Base-by-base conservation (phyloP, 805 yeast genomes). In the Wickerhamiella lipophila region DNA sequence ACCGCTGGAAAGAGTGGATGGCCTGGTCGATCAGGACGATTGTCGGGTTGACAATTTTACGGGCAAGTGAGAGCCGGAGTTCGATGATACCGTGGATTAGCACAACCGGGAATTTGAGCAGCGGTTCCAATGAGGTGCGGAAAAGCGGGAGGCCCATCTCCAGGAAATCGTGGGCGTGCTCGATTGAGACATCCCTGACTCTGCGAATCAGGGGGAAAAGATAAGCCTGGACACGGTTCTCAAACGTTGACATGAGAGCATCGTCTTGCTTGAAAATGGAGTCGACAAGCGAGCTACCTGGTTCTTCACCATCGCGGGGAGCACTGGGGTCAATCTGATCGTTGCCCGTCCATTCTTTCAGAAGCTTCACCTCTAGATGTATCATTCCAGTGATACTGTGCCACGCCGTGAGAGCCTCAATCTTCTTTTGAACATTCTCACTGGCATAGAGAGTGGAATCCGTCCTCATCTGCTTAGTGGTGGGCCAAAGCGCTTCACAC, bases 1-100 rank as follows among this genome's bases (percentile, higher is more conserved):
- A 86, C 1, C 79, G 73, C 55, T 79, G 79, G 61, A 89, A 82
- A 61, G 86, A 95, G 42, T 78, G 87, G 52, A 89, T 75, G 74
- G 86, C 81, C 65, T 89, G 96, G 64, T 92, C 98, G 56, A 92
- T 84, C 80, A 86, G 84, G 87, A 86, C 83, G 78, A 88, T 77
- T 0, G 96, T 87, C 1, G 96, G 95, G 57, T 81, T 83, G 47
- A 74, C 77, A 43, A 89, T 66, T 58, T 81, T 82, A 61, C 75
- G 72, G 2, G 96, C 95, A 61, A 84, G 87, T 1, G 73, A 68
- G 41, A 89, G 68, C 55, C 96, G 73, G 38, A 83, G 75, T 30
- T 74, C 73, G 39, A 88, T 81, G 46, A 85, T 75, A 57, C 85
- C 95, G 58, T 80, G 81, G 57, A 87, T 79, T 41, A 92, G 68